Base-by-base conservation (phyloP, 352 stramenopile species). In the Phytopythium aichiense region DNA sequence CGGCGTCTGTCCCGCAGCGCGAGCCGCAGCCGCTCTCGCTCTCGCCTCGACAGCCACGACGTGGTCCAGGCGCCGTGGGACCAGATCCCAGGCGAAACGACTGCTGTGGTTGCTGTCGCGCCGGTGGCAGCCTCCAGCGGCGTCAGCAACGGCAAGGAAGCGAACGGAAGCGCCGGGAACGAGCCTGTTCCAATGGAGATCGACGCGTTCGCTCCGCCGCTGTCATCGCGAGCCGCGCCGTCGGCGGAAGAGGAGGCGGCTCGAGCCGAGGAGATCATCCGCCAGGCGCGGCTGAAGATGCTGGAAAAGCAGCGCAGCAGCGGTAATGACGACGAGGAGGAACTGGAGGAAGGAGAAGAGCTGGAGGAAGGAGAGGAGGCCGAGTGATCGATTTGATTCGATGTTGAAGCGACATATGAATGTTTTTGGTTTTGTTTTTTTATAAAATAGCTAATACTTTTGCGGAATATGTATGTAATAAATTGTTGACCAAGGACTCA, bases 251-350 rank as follows among this genome's bases (percentile, higher is more conserved):
- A 89, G 56, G 82, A 91, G 69, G 67, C 69, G 23, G 73, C 73
- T 8, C 76, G 72, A 22, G 80, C 77, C 0, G 80, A 89, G 56
- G 80, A 87, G 56, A 88, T 90, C 58, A 92, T 90, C 37, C 80
- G 82, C 11, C 73, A 88, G 38, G 82, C 82, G 20, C 67, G 80
- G 28, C 64, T 85, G 13, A 89, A 89, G 67, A 68, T 91, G 15
- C 65, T 79, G 56, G 66, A 57, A 13, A 83, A 85, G 50, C 63
- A 64, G 30, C 74, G 76, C 38, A 62, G 60, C 28, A 54, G 48
- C 25, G 40, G 31, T 2, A 57, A 56, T 4, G 43, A 30, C 0
- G 58, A 79, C 13, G 69, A 84, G 25, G 76, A 70, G 16, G 79
- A 89, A 37, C 67, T 87, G 7, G 82, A 91, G 55, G 82, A 91